Evolutionary conservation across 257 asterid genomes (phyloP).

Genomic region (Capsicum rhomboideum): DNA sequence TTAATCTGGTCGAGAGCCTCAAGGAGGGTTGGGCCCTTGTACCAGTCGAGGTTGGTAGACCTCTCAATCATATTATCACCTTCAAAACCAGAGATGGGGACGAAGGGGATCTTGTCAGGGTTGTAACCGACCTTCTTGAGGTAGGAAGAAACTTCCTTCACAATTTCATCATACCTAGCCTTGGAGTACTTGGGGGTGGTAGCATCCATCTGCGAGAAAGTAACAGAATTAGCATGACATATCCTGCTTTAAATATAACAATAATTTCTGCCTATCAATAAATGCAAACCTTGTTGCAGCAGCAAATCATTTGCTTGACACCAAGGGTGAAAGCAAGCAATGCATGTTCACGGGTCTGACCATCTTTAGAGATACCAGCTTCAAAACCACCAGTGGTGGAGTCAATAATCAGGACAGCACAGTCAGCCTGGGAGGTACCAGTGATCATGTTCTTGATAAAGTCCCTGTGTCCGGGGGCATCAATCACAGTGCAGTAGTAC

Average conservation of each 20-base stretch:
- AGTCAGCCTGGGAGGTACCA: constrained; percentile 84
- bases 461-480: constrained; percentile 88
- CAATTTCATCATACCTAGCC: background rate
- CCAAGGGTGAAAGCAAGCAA: constrained; percentile 80
- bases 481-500: constrained; percentile 82
- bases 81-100: background rate
- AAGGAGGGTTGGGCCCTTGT: background rate
- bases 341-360: constrained; percentile 88
- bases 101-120: background rate
- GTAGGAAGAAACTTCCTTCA: constrained; percentile 1
- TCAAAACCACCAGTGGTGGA: constrained; percentile 91
- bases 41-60: background rate
- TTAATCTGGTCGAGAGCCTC: background rate
- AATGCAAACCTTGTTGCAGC: constrained; percentile 57
- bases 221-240: background rate
- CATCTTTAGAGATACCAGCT: constrained; percentile 84
- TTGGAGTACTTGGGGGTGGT: constrained; percentile 3
- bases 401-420: constrained; percentile 74
- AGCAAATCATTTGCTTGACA: constrained; percentile 75
- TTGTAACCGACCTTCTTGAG: background rate
- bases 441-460: constrained; percentile 86
- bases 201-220: background rate
- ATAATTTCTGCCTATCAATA: background rate
- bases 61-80: constrained; percentile 1
- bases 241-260: background rate